Evolutionary conservation across 257 asterid genomes (phyloP).

Genomic region (Vinca minor): DNA sequence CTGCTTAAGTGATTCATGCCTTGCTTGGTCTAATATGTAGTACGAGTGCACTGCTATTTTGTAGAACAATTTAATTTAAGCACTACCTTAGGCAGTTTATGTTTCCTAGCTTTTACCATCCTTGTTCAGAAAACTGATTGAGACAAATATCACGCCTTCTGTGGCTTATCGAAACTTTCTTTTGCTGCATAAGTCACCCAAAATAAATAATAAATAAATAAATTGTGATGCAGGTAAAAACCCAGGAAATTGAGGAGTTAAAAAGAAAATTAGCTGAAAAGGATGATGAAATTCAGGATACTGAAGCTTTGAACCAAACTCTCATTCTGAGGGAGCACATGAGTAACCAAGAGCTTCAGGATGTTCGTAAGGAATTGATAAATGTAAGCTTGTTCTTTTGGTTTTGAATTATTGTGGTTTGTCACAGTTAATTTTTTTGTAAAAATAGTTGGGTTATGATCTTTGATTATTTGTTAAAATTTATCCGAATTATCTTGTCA

Average conservation of each 20-base stretch:
- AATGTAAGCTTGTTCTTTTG: conserved; percentile 15
- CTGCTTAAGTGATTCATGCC: no score
- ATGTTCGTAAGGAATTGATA: conserved; percentile 22
- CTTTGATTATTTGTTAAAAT: background rate
- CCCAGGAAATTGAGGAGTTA: conserved; percentile 15
- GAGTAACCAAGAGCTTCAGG: conserved; percentile 25
- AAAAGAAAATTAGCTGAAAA: conserved; percentile 11
- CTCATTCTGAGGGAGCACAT: conserved; percentile 20
- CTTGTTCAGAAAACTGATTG: no score
- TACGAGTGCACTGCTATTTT: no score
- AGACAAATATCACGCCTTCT: no score
- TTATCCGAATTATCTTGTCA: background rate
- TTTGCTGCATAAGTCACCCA: background rate
- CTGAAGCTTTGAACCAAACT: conserved; percentile 19
- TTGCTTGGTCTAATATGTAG: no score
- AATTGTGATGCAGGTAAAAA: conserved; percentile 3
- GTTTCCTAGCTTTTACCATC: no score
- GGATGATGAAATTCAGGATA: conserved; percentile 10
- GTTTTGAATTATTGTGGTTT: no score
- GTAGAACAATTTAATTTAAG: no score
- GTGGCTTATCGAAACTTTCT: no score
- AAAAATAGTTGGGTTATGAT: background rate
- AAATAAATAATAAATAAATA: no score
- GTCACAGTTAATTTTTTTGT: background rate
- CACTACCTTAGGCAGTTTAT: no score